phyloP scores from a whole-genome alignment of 2,329 filamentous ascomycete genomes.

The Nannizziopsis arthrosporioides region DNA sequence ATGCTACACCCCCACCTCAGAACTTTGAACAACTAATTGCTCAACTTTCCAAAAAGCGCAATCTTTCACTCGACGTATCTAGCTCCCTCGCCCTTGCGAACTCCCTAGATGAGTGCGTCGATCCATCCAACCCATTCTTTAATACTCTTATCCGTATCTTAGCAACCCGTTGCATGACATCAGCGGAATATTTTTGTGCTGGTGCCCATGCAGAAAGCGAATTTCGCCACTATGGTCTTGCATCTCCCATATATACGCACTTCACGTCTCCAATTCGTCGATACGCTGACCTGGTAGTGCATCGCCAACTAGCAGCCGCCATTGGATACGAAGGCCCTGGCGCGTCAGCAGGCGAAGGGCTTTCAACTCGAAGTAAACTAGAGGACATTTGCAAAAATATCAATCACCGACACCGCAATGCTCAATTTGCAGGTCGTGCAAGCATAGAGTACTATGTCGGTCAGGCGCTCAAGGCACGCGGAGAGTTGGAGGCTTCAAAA shows the following conservation, averaged over 20 bases:
- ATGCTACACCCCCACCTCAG: conserved; percentile 81
- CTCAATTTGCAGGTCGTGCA: conserved; percentile 85
- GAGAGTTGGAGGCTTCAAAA: conserved; percentile 32
- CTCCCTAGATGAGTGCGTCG: conserved; percentile 74
- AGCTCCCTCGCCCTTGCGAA: conserved; percentile 89
- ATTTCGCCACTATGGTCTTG: conserved; percentile 93
- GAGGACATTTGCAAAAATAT: conserved; percentile 97
- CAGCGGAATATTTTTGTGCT: conserved; percentile 94
- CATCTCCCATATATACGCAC: conserved; percentile 94
- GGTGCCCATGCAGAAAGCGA: conserved; percentile 87
- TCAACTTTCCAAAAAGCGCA: conserved; percentile 78
- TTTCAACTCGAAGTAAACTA: conserved; percentile 71
- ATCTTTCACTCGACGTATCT: conserved; percentile 67
- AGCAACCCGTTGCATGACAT: conserved; percentile 98
- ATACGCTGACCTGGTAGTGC: conserved; percentile 91
- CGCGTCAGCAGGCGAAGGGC: conserved; percentile 62
- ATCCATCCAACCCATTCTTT: conserved; percentile 79
- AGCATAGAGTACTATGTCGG: conserved; percentile 97
- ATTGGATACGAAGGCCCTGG: conserved; percentile 64
- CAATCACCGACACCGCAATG: conserved; percentile 93
- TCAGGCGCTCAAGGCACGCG: conserved; percentile 72
- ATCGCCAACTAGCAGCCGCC: conserved; percentile 86
- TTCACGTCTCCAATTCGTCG: conserved; percentile 96
- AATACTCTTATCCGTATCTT: conserved; percentile 97
- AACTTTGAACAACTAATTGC: conserved; percentile 92